Conservation (phyloP, 306 rosid species). For the Begonia peltatifolia region DNA sequence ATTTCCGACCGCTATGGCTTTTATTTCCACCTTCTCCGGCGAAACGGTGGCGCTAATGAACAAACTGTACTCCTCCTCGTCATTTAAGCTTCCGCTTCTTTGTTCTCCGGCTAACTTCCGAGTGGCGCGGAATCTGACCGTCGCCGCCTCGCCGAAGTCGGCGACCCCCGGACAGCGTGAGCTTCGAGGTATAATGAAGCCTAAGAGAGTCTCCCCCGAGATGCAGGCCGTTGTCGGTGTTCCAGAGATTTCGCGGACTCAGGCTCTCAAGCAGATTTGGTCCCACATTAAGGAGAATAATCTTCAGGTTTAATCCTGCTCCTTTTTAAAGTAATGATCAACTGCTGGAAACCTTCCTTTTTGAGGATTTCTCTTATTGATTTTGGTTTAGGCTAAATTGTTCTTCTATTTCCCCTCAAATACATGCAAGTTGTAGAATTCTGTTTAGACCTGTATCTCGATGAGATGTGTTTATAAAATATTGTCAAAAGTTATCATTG, state of each 20-base stretch:
- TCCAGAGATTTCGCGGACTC: slow-evolving; percentile 79
- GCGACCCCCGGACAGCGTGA: slow-evolving; percentile 25
- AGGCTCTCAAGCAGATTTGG: slow-evolving; percentile 87
- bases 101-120: slow-evolving; percentile 19
- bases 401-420: background rate
- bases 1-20: slow-evolving; percentile 14
- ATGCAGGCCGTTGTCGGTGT: slow-evolving; percentile 73
- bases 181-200: slow-evolving; percentile 79
- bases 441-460: background rate
- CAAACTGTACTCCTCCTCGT: background rate
- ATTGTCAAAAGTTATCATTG: too few relatives aligned
- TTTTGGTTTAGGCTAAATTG: background rate
- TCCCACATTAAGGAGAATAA: slow-evolving; percentile 83
- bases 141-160: slow-evolving; percentile 44
- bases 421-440: background rate
- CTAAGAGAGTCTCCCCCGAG: slow-evolving; percentile 63
- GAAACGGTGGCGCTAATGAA: slow-evolving; percentile 14
- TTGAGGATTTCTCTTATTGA: background rate
- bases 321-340: background rate
- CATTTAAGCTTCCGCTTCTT: slow-evolving; percentile 8
- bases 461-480: background rate
- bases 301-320: slow-evolving; percentile 57
- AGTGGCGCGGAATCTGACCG: slow-evolving; percentile 22
- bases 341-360: too few relatives aligned
- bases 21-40: slow-evolving; percentile 43